Evolutionary conservation across 371 early-diverging fungal species (phyloP).

Genomic region (Funneliformis caledonium): DNA sequence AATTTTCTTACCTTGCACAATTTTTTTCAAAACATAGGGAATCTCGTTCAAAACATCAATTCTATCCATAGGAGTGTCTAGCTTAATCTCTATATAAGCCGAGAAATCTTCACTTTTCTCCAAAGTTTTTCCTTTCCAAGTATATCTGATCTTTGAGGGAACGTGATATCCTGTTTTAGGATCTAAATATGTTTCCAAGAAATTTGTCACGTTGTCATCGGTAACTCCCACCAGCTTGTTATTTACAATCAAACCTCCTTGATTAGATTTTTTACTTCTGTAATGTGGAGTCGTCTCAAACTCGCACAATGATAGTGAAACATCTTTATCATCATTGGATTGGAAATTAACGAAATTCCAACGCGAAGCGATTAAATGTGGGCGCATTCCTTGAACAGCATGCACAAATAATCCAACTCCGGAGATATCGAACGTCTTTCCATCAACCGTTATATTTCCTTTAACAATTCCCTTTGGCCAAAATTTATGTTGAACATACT

Average conservation of each 20-base stretch:
- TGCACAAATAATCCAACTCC: constrained; percentile 84
- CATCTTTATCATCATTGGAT: constrained; percentile 41
- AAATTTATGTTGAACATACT: constrained; percentile 79
- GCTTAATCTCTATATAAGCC: constrained; percentile 63
- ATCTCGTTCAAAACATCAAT: constrained; percentile 89
- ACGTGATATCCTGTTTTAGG: constrained; percentile 80
- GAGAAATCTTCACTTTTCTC: constrained; percentile 67
- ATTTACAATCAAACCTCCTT: constrained; percentile 74
- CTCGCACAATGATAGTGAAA: constrained; percentile 63
- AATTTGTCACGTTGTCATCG: constrained; percentile 70
- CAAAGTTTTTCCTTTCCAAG: constrained; percentile 76
- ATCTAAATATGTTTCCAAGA: constrained; percentile 57
- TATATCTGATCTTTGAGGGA: constrained; percentile 72
- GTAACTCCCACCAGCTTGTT: constrained; percentile 73
- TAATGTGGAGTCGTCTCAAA: constrained; percentile 81
- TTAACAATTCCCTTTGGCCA: constrained; percentile 78
- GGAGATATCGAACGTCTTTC: constrained; percentile 62
- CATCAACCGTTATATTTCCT: constrained; percentile 75
- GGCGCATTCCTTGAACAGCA: constrained; percentile 84
- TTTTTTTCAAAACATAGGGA: constrained; percentile 85
- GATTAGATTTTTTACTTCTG: constrained; percentile 71
- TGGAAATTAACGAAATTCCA: constrained; percentile 85
- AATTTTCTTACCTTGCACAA: constrained; percentile 66
- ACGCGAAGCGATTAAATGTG: constrained; percentile 82
- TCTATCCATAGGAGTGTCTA: constrained; percentile 69